phyloP scores from a whole-genome alignment of 306 rosid species.

The Quercus berberidifolia region DNA sequence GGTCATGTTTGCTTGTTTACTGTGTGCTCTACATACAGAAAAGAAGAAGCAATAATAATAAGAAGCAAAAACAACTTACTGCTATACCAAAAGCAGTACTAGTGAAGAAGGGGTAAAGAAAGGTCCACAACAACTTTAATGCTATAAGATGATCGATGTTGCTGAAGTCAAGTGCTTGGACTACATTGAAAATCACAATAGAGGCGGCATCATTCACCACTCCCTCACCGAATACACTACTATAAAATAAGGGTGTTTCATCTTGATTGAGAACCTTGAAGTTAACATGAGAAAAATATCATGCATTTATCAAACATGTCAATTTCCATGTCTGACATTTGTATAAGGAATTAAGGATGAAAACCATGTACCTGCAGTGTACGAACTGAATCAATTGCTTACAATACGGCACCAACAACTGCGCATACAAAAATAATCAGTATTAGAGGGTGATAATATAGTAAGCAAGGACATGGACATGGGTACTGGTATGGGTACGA shows the following conservation, averaged over 20 bases:
- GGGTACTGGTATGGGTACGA: too few species aligned
- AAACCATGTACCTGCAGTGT: conserved; percentile 60
- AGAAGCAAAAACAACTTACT: conserved; percentile 37
- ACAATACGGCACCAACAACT: conserved; percentile 54
- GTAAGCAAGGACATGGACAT: too few species aligned
- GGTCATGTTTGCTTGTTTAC: background rate
- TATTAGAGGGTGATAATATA: too few species aligned
- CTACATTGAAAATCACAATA: conserved; percentile 71
- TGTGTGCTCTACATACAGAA: background rate
- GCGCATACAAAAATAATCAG: too few species aligned
- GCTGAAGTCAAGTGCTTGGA: conserved; percentile 50
- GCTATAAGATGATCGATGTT: conserved; percentile 30
- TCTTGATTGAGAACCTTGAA: conserved; percentile 82
- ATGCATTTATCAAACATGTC: conserved; percentile 13
- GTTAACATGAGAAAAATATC: conserved; percentile 16
- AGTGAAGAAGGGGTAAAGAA: conserved; percentile 71
- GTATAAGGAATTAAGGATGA: background rate
- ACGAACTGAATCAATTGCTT: conserved; percentile 83
- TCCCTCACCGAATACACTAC: conserved; percentile 80
- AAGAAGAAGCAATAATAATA: background rate
- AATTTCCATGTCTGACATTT: conserved; percentile 5
- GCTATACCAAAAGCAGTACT: conserved; percentile 67
- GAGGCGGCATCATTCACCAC: conserved; percentile 80
- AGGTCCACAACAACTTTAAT: conserved; percentile 58
- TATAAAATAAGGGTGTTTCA: conserved; percentile 77